Conservation (phyloP, 2,329 filamentous ascomycete species). For the Drechslerella dactyloides region DNA sequence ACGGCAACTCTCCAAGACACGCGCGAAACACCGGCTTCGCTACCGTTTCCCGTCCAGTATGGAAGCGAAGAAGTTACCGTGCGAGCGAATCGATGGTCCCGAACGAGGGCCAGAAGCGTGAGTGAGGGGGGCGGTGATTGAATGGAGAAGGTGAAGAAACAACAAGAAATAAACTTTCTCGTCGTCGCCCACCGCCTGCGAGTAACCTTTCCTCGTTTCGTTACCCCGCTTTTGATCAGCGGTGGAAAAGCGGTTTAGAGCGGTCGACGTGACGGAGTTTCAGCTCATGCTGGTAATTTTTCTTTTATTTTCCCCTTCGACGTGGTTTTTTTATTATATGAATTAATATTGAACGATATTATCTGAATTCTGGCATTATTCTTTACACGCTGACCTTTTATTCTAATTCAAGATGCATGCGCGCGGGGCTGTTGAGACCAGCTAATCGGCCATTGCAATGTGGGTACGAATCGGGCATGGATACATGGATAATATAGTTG, state of each 20-base stretch:
- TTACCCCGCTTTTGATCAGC: conserved; percentile 45
- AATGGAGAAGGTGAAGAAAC: conserved; percentile 46
- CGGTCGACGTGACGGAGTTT: conserved; percentile 6
- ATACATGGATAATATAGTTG: conserved; percentile 9
- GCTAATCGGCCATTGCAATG: not conserved
- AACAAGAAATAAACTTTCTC: conserved; percentile 23
- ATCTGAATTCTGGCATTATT: not conserved
- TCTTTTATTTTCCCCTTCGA: conserved; percentile 3
- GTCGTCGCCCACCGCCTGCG: not conserved
- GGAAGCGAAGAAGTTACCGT: conserved; percentile 51
- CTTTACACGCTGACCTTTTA: not conserved
- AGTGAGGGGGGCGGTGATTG: conserved; percentile 41
- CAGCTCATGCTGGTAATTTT: conserved; percentile 11
- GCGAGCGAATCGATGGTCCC: too few species aligned
- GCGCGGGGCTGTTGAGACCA: not conserved
- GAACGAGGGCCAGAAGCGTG: conserved; percentile 11
- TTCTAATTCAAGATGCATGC: not conserved
- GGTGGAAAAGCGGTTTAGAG: conserved; percentile 18
- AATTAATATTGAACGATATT: too few species aligned
- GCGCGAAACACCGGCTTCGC: conserved; percentile 50
- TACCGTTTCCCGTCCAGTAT: conserved; percentile 50
- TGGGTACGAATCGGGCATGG: not conserved
- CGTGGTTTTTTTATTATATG: not conserved
- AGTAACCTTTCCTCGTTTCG: conserved; percentile 1
- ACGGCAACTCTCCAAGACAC: conserved; percentile 32